phyloP scores from a whole-genome alignment of 352 stramenopile genomes.

The Phytophthora niederhauseri region DNA sequence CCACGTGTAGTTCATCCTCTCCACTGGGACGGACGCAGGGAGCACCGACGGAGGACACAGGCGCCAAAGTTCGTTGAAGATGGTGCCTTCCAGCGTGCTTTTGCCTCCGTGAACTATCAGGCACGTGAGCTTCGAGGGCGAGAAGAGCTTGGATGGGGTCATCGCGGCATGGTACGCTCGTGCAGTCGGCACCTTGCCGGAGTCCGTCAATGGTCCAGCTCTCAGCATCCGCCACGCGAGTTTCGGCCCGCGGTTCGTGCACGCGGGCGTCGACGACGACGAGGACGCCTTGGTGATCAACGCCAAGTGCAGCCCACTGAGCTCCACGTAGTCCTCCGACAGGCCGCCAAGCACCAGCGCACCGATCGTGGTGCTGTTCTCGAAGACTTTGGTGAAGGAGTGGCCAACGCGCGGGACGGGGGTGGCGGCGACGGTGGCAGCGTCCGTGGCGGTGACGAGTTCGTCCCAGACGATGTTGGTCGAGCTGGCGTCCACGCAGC shows the following conservation, averaged over 20 bases:
- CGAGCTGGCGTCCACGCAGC: slow-evolving; percentile 51
- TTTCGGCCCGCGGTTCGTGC: slow-evolving; percentile 34
- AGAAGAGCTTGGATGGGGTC: slow-evolving; percentile 44
- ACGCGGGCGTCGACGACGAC: slow-evolving; percentile 3
- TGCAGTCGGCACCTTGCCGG: slow-evolving; percentile 28
- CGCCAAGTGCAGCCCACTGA: slow-evolving; percentile 48
- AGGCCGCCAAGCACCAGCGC: slow-evolving; percentile 58
- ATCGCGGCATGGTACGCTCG: slow-evolving; percentile 56
- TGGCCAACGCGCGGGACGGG: slow-evolving; percentile 60
- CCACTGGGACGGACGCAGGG: slow-evolving; percentile 25
- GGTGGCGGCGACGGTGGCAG: slow-evolving; percentile 28
- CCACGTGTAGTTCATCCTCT: slow-evolving; percentile 59
- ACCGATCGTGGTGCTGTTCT: slow-evolving; percentile 48
- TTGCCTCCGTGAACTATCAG: slow-evolving; percentile 67
- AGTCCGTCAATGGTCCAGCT: slow-evolving; percentile 7
- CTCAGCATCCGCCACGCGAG: slow-evolving; percentile 49
- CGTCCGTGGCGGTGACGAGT: slow-evolving; percentile 43
- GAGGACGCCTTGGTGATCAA: slow-evolving; percentile 44
- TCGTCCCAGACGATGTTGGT: slow-evolving; percentile 58
- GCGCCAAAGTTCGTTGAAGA: slow-evolving; percentile 78
- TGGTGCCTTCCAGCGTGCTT: slow-evolving; percentile 39
- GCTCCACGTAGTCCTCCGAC: slow-evolving; percentile 51
- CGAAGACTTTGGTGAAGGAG: slow-evolving; percentile 62
- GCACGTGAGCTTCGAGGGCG: slow-evolving; percentile 37
- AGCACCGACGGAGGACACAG: slow-evolving; percentile 46